Percentiles rank a stretch among this genome's conserved stretches.
Conservation (phyloP, 192 early-diverging fungal genomes). For the Rhizoclosmatium globosum region DNA sequence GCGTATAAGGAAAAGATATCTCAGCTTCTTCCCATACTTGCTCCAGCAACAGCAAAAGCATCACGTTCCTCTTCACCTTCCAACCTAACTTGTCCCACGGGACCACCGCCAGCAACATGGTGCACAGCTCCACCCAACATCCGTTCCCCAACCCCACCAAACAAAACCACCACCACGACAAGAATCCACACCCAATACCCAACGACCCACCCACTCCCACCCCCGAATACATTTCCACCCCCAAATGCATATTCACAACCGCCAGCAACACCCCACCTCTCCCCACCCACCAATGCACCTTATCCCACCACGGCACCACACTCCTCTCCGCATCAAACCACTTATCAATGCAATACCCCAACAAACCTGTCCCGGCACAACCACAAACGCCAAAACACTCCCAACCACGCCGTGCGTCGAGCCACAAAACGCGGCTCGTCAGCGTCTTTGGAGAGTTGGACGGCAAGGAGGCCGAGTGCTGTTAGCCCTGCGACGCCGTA, state of each 20-base stretch:
- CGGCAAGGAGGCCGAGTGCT: not conserved
- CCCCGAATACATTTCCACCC: slow-evolving; percentile 27
- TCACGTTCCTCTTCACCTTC: too few species aligned
- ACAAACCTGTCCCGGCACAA: slow-evolving; percentile 34
- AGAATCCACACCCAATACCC: slow-evolving; percentile 18
- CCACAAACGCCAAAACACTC: not conserved
- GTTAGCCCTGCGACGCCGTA: slow-evolving; percentile 26
- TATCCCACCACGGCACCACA: slow-evolving; percentile 32
- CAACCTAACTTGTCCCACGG: too few species aligned
- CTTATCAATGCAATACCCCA: slow-evolving; percentile 17
- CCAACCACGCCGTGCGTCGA: slow-evolving; percentile 29
- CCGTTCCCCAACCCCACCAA: not conserved
- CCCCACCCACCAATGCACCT: slow-evolving; percentile 60
- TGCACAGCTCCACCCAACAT: not conserved
- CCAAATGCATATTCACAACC: slow-evolving; percentile 49
- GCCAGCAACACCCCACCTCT: slow-evolving; percentile 43
- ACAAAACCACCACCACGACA: slow-evolving; percentile 3
- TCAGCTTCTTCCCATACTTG: too few species aligned
- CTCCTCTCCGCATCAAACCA: not conserved
- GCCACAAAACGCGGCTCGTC: slow-evolving; percentile 1
- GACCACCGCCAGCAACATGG: too few species aligned
- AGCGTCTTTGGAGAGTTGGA: not conserved
- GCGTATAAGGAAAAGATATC: too few species aligned
- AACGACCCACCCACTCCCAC: not conserved
- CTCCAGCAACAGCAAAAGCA: too few species aligned